A percentile compares a stretch with the other conserved stretches of the same genome.
Evolutionary conservation across 2,329 filamentous ascomycete species (phyloP).

Genomic region (Microcyclosporella mali): DNA sequence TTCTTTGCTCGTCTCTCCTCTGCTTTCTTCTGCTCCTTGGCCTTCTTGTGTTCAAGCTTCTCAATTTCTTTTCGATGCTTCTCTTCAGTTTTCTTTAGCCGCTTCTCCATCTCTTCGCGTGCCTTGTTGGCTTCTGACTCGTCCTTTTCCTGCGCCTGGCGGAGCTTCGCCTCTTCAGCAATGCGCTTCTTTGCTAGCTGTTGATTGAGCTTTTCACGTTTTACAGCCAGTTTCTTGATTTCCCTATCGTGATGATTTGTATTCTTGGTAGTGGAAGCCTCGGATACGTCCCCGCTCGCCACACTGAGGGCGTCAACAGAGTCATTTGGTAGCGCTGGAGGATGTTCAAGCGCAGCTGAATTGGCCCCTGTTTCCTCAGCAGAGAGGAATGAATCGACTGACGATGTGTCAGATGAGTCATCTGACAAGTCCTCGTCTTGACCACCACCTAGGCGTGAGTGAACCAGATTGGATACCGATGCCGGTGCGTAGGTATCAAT

Average conservation of each 20-base stretch:
- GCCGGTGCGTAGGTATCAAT: conserved; percentile 32
- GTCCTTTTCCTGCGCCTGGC: conserved; percentile 34
- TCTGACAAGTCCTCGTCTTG: conserved; percentile 9
- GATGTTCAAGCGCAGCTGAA: conserved; percentile 28
- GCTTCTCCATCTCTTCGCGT: conserved; percentile 59
- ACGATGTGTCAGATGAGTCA: conserved; percentile 24
- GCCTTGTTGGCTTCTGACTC: conserved; percentile 50
- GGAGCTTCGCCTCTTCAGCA: conserved; percentile 44
- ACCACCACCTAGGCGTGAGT: conserved; percentile 18
- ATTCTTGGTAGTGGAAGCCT: conserved; percentile 11
- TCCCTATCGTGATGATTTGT: conserved; percentile 52
- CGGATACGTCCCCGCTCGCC: conserved; percentile 16
- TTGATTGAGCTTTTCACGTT: conserved; percentile 56
- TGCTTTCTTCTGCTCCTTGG: conserved; percentile 36
- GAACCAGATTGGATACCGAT: conserved; percentile 24
- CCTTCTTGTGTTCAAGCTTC: conserved; percentile 44
- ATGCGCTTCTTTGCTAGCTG: conserved; percentile 54
- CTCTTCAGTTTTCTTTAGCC: conserved; percentile 59
- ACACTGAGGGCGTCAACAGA: conserved; percentile 22
- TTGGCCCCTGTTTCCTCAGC: conserved; percentile 36
- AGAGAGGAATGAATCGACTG: conserved; percentile 35
- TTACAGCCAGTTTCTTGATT: conserved; percentile 56
- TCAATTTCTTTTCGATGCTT: conserved; percentile 57
- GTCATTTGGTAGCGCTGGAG: conserved; percentile 8
- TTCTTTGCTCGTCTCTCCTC: conserved; percentile 43